Evolutionary conservation across 805 yeast genomes (phyloP).

Genomic region (Starmera amethionina): DNA sequence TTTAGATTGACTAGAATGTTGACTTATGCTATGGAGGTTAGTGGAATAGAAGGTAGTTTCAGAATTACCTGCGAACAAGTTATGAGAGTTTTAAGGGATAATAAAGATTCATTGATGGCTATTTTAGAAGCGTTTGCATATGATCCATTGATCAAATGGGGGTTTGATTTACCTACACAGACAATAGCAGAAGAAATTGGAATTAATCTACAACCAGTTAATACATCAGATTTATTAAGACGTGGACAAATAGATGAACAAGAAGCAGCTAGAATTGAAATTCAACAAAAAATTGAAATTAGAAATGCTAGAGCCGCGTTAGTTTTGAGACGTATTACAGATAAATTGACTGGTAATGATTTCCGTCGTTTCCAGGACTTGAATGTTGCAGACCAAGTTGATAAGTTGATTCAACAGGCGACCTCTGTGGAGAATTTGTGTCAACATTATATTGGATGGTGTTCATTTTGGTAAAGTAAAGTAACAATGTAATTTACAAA

Average conservation of each 20-base stretch:
- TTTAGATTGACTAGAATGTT: constrained; percentile 94
- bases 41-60: constrained; percentile 97
- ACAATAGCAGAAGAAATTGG: constrained; percentile 70
- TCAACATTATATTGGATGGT: constrained; percentile 98
- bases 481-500: background rate
- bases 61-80: constrained; percentile 95
- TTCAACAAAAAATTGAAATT: constrained; percentile 59
- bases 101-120: constrained; percentile 95
- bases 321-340: constrained; percentile 83
- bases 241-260: constrained; percentile 68
- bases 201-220: constrained; percentile 53
- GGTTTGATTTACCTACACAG: constrained; percentile 84
- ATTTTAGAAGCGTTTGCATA: constrained; percentile 96
- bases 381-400: constrained; percentile 85
- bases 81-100: constrained; percentile 87
- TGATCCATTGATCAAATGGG: constrained; percentile 98
- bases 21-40: constrained; percentile 97
- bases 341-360: constrained; percentile 90
- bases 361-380: constrained; percentile 63
- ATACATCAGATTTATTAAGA: constrained; percentile 61
- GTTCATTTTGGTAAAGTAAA: constrained; percentile 72
- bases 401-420: constrained; percentile 88
- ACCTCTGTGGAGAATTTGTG: constrained; percentile 93
- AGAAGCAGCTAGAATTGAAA: constrained; percentile 62
- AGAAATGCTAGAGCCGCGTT: constrained; percentile 86